phyloP scores from a whole-genome alignment of 163 green algal genomes.

The Chlorella variabilis region DNA sequence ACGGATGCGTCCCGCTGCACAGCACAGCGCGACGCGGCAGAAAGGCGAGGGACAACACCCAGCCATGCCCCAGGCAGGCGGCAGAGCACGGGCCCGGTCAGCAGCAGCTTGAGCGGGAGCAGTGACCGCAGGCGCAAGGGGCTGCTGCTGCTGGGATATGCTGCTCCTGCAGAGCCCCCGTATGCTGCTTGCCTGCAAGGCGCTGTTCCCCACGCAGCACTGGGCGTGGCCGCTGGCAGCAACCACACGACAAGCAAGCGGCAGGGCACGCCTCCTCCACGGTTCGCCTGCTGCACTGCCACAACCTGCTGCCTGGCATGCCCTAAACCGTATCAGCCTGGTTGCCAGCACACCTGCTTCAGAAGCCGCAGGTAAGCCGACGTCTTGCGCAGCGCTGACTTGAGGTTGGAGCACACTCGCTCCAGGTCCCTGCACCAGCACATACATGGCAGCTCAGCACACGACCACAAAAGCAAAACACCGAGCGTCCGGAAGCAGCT shows the following conservation, averaged over 20 bases:
- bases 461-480: too few species aligned
- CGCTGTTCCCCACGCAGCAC: too few species aligned
- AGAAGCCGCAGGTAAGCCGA: slow-evolving; percentile 8
- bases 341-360: slow-evolving; percentile 7
- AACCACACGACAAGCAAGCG: too few species aligned
- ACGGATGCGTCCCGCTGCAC: slow-evolving; percentile 12
- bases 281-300: too few species aligned
- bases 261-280: too few species aligned
- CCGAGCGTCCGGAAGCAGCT: too few species aligned
- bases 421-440: slow-evolving; percentile 22
- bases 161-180: too few species aligned
- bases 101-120: background rate
- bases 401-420: slow-evolving; percentile 23
- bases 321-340: too few species aligned
- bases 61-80: background rate
- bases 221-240: too few species aligned
- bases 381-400: background rate
- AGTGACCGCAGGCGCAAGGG: background rate
- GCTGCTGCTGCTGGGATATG: too few species aligned
- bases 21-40: background rate
- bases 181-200: too few species aligned
- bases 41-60: background rate
- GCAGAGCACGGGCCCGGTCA: background rate
- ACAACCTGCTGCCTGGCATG: too few species aligned
- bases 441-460: background rate